Evolutionary conservation across 2,329 filamentous ascomycete species (phyloP).

Genomic region (Ceratocystis cubensis): DNA sequence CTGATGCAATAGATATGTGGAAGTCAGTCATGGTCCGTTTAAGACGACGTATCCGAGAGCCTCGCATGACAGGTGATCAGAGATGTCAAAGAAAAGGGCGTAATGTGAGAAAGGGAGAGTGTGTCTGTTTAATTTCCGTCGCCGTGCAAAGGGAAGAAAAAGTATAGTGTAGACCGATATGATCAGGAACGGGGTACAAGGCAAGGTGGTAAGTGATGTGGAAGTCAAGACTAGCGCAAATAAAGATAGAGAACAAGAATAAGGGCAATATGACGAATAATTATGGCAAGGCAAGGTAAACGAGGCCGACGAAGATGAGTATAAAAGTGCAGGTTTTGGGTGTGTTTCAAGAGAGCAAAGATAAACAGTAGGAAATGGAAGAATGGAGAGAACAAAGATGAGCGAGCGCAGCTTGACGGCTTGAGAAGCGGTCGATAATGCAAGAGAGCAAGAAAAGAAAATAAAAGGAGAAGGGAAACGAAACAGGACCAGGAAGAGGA

Average conservation of each 20-base stretch:
- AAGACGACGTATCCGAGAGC: constrained; percentile 16
- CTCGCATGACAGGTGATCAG: constrained; percentile 16
- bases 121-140: not conserved
- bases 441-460: not conserved
- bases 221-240: not conserved
- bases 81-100: constrained; percentile 11
- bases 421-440: not conserved
- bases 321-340: not conserved
- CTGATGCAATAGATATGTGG: constrained; percentile 18
- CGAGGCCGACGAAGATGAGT: not conserved
- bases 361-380: not conserved
- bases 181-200: not conserved
- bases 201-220: not conserved
- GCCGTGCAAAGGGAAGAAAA: not conserved
- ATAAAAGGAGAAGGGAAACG: constrained; percentile 6
- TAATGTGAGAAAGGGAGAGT: not conserved
- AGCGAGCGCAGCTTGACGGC: not conserved
- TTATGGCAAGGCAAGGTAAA: not conserved
- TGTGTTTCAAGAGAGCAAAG: not conserved
- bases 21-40: constrained; percentile 17
- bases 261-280: not conserved
- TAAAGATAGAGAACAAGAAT: not conserved
- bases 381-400: not conserved
- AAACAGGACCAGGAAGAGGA: not conserved
- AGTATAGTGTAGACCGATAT: not conserved